Evolutionary conservation across 2,329 filamentous ascomycete genomes (phyloP).

Genomic region (Diaporthe sp.): DNA sequence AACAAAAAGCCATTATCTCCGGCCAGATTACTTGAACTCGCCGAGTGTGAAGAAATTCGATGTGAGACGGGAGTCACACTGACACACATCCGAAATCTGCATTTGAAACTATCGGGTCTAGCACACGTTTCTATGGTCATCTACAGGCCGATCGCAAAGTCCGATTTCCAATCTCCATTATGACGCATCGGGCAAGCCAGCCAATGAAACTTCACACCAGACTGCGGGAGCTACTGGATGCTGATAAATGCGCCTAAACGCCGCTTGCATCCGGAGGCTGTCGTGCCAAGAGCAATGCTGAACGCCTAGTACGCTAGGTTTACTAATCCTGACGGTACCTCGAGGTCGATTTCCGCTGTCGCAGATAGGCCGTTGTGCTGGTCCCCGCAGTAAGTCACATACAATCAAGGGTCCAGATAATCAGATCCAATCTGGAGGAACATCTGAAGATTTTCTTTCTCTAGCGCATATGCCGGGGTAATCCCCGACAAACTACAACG

Average conservation of each 20-base stretch:
- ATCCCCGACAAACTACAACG: not conserved
- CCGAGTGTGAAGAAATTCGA: not conserved
- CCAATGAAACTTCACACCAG: slow-evolving; percentile 13
- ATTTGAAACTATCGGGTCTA: not conserved
- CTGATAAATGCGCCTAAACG: slow-evolving; percentile 35
- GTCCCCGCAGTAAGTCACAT: not conserved
- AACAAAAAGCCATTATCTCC: not conserved
- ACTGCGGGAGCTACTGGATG: not conserved
- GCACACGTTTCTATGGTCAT: not conserved
- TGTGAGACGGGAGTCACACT: not conserved
- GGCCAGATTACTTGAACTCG: not conserved
- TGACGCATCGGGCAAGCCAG: slow-evolving; percentile 24
- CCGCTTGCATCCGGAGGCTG: not conserved
- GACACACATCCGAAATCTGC: not conserved
- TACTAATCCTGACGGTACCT: slow-evolving; percentile 26
- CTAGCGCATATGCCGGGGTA: not conserved
- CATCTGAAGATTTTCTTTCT: not conserved
- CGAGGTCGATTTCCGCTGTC: not conserved
- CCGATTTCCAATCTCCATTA: slow-evolving; percentile 34
- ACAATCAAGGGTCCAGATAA: slow-evolving; percentile 1
- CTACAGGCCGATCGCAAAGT: slow-evolving; percentile 7
- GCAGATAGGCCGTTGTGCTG: not conserved
- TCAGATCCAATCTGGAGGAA: not conserved
- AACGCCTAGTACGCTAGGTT: not conserved
- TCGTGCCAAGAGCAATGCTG: not conserved